These are phyloP conservation scores for Dendrobium huoshanense DNA, from an alignment of 106 monocot genomes.

Conservation along the genomic window DNA sequence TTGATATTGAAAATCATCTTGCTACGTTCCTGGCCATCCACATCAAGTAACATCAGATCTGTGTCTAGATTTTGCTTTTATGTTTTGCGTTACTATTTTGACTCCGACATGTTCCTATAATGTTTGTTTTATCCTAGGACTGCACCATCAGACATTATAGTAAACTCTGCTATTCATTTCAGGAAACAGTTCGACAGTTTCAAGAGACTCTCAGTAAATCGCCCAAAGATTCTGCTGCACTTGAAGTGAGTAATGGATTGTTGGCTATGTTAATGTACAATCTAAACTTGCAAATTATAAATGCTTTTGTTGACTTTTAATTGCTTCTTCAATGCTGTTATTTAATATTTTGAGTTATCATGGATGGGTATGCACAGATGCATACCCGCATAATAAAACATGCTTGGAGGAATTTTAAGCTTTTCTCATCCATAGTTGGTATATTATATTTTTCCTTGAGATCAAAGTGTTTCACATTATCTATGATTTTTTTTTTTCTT, in stretches of 20 bases:
- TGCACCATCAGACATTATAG: not conserved
- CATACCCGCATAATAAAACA: not conserved
- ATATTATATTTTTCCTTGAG: not conserved
- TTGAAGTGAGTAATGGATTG: constrained; percentile 54
- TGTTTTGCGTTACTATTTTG: not conserved
- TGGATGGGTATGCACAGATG: not conserved
- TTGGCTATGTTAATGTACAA: not conserved
- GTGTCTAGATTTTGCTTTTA: not conserved
- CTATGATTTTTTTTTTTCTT: not conserved
- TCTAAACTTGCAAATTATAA: not conserved
- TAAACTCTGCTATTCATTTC: constrained; percentile 5
- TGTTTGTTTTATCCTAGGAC: not conserved
- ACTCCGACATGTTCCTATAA: not conserved
- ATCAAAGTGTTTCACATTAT: not conserved
- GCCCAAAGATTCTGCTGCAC: constrained; percentile 67
- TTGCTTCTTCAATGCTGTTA: not conserved
- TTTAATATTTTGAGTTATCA: not conserved
- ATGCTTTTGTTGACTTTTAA: not conserved
- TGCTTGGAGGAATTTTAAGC: not conserved
- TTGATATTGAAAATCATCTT: not conserved
- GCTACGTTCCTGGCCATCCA: not conserved
- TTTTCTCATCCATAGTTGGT: not conserved
- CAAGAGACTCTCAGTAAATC: constrained; percentile 53
- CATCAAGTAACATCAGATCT: not conserved
- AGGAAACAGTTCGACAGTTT: constrained; percentile 58